phyloP scores from a whole-genome alignment of 1,284 basidiomycete species.

The Megacollybia platyphylla region DNA sequence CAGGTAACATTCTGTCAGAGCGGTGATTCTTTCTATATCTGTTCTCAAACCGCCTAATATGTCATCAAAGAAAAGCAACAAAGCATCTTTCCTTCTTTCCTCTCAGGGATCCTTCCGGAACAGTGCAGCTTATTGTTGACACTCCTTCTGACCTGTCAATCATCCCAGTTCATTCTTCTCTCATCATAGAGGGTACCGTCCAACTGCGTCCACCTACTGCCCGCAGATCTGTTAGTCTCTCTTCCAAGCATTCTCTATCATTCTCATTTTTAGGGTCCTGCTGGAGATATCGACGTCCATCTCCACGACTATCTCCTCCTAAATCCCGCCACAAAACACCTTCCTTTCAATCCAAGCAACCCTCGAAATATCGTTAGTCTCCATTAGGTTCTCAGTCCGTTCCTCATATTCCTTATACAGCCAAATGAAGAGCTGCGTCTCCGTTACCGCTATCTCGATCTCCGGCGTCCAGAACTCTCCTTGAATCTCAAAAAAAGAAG shows the following conservation, averaged over 20 bases:
- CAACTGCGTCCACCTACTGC: slow-evolving; percentile 48
- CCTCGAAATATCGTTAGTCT: slow-evolving; percentile 53
- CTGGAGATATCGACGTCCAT: slow-evolving; percentile 73
- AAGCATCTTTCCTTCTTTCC: slow-evolving; percentile 68
- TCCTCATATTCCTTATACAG: slow-evolving; percentile 24
- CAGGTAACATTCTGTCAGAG: slow-evolving; percentile 69
- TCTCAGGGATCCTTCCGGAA: slow-evolving; percentile 66
- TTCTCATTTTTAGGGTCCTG: slow-evolving; percentile 28
- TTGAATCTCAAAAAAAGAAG: slow-evolving; percentile 74
- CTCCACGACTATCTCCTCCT: slow-evolving; percentile 63
- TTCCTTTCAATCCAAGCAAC: slow-evolving; percentile 80
- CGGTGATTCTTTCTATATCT: slow-evolving; percentile 37
- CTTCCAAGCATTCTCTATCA: slow-evolving; percentile 4
- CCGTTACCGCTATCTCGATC: slow-evolving; percentile 80
- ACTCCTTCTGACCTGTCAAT: slow-evolving; percentile 34
- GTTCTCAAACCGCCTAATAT: slow-evolving; percentile 16
- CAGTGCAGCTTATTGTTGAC: slow-evolving; percentile 66
- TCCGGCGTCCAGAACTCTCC: slow-evolving; percentile 64
- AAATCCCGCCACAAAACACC: slow-evolving; percentile 56
- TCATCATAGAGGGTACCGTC: slow-evolving; percentile 66
- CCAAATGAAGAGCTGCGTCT: slow-evolving; percentile 79
- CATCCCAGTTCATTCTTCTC: slow-evolving; percentile 64
- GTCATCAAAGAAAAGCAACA: slow-evolving; percentile 43
- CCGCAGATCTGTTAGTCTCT: slow-evolving; percentile 35
- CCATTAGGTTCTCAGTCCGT: slow-evolving; percentile 7